Evolutionary conservation across 306 rosid genomes (phyloP).

Genomic region (Acacia crassicarpa): DNA sequence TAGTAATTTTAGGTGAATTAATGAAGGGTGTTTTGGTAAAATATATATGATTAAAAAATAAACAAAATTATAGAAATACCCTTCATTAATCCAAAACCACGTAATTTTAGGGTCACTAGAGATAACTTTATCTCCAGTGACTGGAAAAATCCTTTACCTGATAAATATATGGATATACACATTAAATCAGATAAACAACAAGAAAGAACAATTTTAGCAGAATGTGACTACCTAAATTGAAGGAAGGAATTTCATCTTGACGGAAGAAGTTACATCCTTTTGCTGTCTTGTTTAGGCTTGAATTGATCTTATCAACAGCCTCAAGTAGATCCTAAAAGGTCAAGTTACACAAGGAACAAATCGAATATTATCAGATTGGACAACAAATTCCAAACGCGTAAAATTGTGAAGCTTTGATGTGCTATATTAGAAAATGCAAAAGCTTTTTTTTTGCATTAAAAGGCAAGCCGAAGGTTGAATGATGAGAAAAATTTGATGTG

Average conservation of each 20-base stretch:
- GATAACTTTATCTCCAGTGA: too few relatives aligned
- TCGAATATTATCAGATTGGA: not conserved
- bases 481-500: too few relatives aligned
- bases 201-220: not conserved
- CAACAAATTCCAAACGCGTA: constrained; percentile 1
- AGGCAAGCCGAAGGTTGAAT: too few relatives aligned
- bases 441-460: too few relatives aligned
- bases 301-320: constrained; percentile 86
- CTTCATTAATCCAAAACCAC: too few relatives aligned
- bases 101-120: too few relatives aligned
- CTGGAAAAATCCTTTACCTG: too few relatives aligned
- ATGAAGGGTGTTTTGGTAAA: too few relatives aligned
- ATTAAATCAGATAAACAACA: not conserved
- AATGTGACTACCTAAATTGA: constrained; percentile 62
- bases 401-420: not conserved
- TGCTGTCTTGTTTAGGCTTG: constrained; percentile 55
- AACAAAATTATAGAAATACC: too few relatives aligned
- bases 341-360: constrained; percentile 16
- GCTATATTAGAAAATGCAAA: not conserved
- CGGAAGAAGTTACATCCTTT: constrained; percentile 52
- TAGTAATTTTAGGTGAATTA: too few relatives aligned
- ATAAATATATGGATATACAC: not conserved
- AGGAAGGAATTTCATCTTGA: constrained; percentile 79
- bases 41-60: too few relatives aligned
- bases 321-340: constrained; percentile 62